Percentiles rank a stretch among this genome's conserved stretches.
Evolutionary conservation across 352 stramenopile genomes (phyloP).

Genomic region (Pythium scleroteichum): DNA sequence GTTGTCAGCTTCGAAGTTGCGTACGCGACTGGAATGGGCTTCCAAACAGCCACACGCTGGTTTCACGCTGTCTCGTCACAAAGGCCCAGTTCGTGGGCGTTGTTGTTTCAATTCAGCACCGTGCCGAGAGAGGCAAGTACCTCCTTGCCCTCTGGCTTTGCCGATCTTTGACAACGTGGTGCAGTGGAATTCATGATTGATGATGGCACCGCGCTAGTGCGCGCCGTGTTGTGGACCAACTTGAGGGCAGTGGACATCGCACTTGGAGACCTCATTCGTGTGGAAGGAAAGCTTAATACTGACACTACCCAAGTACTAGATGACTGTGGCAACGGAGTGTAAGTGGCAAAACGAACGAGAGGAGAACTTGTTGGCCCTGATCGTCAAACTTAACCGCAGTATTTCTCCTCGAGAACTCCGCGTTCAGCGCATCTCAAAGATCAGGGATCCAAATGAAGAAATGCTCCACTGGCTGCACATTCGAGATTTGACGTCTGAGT

Average conservation of each 20-base stretch:
- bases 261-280: slow-evolving; percentile 71
- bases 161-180: not conserved
- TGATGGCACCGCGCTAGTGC: slow-evolving; percentile 68
- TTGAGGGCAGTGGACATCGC: slow-evolving; percentile 20
- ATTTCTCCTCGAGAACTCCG: slow-evolving; percentile 48
- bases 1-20: slow-evolving; percentile 40
- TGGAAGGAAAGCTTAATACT: slow-evolving; percentile 75
- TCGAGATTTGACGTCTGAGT: slow-evolving; percentile 38
- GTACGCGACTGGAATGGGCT: slow-evolving; percentile 51
- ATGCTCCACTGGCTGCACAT: slow-evolving; percentile 70
- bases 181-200: slow-evolving; percentile 75
- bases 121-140: slow-evolving; percentile 48
- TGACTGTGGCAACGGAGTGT: not conserved
- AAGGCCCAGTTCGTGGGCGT: slow-evolving; percentile 69
- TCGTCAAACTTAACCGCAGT: not conserved
- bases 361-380: too few relatives aligned
- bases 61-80: slow-evolving; percentile 42
- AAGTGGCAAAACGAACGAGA: not conserved
- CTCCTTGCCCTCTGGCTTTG: too few relatives aligned
- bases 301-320: slow-evolving; percentile 32
- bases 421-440: slow-evolving; percentile 43
- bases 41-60: slow-evolving; percentile 59
- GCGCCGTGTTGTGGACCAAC: slow-evolving; percentile 50
- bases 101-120: slow-evolving; percentile 56
- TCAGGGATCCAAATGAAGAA: slow-evolving; percentile 74